Evolutionary conservation across 1,284 basidiomycete genomes (phyloP), one percentile per base, ranked within the genome.

Genomic region (Moesziomyces antarcticus): DNA sequence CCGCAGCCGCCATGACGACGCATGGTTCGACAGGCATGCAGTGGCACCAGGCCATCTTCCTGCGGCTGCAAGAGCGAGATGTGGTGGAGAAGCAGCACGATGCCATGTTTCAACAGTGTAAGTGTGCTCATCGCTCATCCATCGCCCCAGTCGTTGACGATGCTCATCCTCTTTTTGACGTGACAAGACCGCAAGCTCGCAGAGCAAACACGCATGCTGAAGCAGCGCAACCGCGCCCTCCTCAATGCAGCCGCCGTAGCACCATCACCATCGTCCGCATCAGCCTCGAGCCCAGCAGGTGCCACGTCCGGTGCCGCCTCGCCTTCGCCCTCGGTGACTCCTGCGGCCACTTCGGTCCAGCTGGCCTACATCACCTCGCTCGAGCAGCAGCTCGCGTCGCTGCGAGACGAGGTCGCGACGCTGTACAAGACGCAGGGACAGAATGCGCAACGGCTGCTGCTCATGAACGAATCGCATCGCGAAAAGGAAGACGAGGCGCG

Each of bases 341-440:
- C 48, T 2, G 42, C 57, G 5, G 45, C 42, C 52, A 93, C 93
- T 81, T 90, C 93, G 21, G 91, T 96, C 25, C 90, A 91, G 45
- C 89, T 89, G 21, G 93, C 93, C 24, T 94, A 97, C 84, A 90
- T 95, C 78, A 87, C 90, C 1, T 96, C 95, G 16, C 89, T 98
- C 53, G 94, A 98, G 85, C 90, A 91, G 3, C 94, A 98, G 83
- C 92, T 98, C 82, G 92, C 93, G 3, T 90, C 92, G 7, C 87
- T 96, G 48, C 90, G 94, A 25, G 91, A 93, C 78, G 96, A 98
- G 84, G 87, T 98, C 44, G 92, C 94, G 3, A 92, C 91, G 7
- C 90, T 97, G 3, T 99, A 99, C 88, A 96, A 97, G 85, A 93
- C 93, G 0, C 95, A 98, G 82, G 92, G 93, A 0, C 93, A 96